A percentile compares a stretch with the other conserved stretches of the same genome.
Evolutionary conservation across 2,329 filamentous ascomycete genomes (phyloP).

Genomic region (Colletotrichum caudatum): DNA sequence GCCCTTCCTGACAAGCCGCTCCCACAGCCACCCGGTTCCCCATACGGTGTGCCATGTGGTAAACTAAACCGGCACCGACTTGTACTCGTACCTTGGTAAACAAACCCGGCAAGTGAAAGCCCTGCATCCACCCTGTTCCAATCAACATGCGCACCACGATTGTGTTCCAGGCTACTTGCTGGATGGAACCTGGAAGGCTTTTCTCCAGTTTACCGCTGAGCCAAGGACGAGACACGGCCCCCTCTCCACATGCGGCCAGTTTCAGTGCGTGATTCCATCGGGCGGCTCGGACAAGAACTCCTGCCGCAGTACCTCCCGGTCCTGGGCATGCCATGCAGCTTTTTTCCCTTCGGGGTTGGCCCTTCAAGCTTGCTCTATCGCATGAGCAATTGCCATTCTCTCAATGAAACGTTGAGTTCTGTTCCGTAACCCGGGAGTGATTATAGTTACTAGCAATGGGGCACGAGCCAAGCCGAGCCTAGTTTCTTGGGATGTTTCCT

Average conservation of each 20-base stretch:
- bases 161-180: constrained; percentile 7
- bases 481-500: background rate
- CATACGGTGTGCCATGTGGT: constrained; percentile 15
- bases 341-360: constrained; percentile 10
- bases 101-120: background rate
- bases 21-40: constrained; percentile 6
- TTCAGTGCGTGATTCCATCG: constrained; percentile 21
- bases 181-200: constrained; percentile 22
- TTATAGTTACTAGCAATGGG: background rate
- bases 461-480: background rate
- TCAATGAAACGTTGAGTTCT: constrained; percentile 20
- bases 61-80: background rate
- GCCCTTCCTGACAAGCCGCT: background rate
- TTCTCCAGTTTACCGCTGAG: background rate
- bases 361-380: background rate
- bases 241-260: constrained; percentile 20
- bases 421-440: constrained; percentile 17
- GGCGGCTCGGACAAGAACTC: constrained; percentile 34
- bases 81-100: background rate
- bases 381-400: constrained; percentile 11
- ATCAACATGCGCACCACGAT: constrained; percentile 1
- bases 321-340: constrained; percentile 23
- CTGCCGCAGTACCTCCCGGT: constrained; percentile 19
- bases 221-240: constrained; percentile 19
- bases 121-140: background rate